Conservation (phyloP, 495 filamentous ascomycete species). For the Pseudotulostoma volvatum region DNA sequence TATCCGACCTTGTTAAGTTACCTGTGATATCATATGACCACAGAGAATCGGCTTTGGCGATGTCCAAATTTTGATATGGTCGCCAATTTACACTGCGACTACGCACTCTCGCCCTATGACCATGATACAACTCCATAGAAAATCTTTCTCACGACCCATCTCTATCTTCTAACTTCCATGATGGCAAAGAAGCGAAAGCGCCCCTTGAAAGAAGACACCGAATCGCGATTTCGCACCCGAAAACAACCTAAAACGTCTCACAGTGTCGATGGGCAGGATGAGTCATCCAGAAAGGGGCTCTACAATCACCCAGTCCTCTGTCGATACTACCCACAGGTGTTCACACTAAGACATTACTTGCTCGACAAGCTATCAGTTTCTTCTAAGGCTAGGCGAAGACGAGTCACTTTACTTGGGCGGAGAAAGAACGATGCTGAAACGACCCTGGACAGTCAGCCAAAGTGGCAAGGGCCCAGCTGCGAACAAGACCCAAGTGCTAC, state of each 20-base stretch:
- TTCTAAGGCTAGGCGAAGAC: constrained; percentile 36
- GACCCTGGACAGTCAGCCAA: background rate
- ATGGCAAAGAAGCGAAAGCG: constrained; percentile 33
- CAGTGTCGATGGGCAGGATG: constrained; percentile 8
- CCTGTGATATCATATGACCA: too few species aligned
- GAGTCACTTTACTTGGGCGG: constrained; percentile 22
- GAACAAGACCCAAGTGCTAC: constrained; percentile 11
- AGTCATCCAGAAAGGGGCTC: constrained; percentile 2
- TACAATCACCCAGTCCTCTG: constrained; percentile 51
- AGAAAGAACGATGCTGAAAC: background rate
- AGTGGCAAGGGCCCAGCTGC: constrained; percentile 21
- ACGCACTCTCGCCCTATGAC: too few species aligned
- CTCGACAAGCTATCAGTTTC: constrained; percentile 32
- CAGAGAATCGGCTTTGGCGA: too few species aligned
- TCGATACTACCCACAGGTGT: constrained; percentile 52
- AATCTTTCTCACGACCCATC: too few species aligned
- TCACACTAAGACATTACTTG: constrained; percentile 59
- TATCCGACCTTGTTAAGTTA: too few species aligned
- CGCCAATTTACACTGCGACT: too few species aligned
- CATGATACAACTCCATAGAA: too few species aligned
- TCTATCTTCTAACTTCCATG: background rate
- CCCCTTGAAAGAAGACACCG: constrained; percentile 15
- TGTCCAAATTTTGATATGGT: too few species aligned
- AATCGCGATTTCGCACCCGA: constrained; percentile 10
- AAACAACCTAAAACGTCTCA: constrained; percentile 8